Conservation (phyloP, 352 stramenopile genomes). For the Globisporangium radiosum region DNA sequence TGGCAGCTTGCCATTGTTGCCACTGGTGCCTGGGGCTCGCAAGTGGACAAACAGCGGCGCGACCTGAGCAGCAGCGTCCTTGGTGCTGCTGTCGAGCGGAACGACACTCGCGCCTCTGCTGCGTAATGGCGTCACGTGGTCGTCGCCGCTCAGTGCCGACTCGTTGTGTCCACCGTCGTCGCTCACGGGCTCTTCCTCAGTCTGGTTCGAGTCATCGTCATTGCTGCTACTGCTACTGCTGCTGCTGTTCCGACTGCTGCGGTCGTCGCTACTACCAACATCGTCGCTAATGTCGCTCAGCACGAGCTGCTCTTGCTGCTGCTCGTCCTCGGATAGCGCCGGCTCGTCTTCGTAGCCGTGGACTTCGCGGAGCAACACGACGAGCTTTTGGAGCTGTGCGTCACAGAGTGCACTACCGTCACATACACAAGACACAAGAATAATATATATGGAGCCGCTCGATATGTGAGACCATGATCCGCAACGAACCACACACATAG, state of each 20-base stretch:
- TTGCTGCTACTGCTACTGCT: slow-evolving; percentile 5
- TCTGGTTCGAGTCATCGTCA: slow-evolving; percentile 39
- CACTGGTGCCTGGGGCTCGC: background rate
- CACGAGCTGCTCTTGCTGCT: slow-evolving; percentile 13
- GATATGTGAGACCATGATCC: too few relatives aligned
- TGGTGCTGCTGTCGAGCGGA: background rate
- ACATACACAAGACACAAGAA: too few relatives aligned
- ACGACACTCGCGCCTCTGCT: background rate
- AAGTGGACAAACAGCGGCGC: background rate
- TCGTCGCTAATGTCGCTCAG: slow-evolving; percentile 18
- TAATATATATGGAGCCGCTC: too few relatives aligned
- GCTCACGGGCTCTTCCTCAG: slow-evolving; percentile 22
- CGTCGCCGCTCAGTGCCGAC: background rate
- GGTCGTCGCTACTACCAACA: slow-evolving; percentile 16
- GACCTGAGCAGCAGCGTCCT: background rate
- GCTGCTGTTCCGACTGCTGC: slow-evolving; percentile 9
- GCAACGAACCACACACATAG: too few relatives aligned
- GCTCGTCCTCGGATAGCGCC: slow-evolving; percentile 21
- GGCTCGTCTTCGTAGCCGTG: slow-evolving; percentile 19
- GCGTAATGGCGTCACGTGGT: background rate
- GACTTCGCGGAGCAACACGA: slow-evolving; percentile 26
- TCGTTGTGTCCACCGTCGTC: slow-evolving; percentile 7
- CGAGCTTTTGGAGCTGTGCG: slow-evolving; percentile 32
- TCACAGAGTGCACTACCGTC: slow-evolving; percentile 8
- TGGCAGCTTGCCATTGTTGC: background rate